Evolutionary conservation across 768 basidiomycete genomes (phyloP), one percentile per base, ranked within the genome.

Genomic region (Lentinus tigrinus): DNA sequence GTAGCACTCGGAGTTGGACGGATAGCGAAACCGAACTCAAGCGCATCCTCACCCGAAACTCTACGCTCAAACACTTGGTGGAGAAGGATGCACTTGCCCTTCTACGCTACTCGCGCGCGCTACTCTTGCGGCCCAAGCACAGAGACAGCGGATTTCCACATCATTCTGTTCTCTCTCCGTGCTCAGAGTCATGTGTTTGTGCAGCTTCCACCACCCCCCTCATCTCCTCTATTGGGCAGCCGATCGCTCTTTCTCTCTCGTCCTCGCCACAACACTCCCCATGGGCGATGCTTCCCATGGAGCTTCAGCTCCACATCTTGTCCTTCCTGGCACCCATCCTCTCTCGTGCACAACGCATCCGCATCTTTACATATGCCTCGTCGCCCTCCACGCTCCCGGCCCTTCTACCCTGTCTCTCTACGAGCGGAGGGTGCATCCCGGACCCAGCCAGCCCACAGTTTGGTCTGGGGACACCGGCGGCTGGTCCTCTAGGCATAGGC

Each of bases 251-350:
- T 9, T 31, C 55, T 24, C 27, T n/a, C 13, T 56, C 65, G 10
- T 24, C 46, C 19, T 28, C 51, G 3, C n/a, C 62, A 1, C 14
- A 52, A 9, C 28, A 11, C 8, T 58, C 66, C 4, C 68, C 74
- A 7, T 79, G 82, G 64, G 60, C 66, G 26, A 36, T 60, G n/a
- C 70, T 89, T 13, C 88, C 88, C 3, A 69, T 68, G 9, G 87
- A 89, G 67, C 71, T 89, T 7, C 79, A 81, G 54, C 77, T 82
- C 11, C 67, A 84, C 66, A 80, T 85, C 37, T 75, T 88, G 34
- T 79, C 83, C 13, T 80, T 81, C 63, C 69, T 86, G 21, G 81
- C 84, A 4, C 85, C 85, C 16, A 73, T 69, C 0, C 77, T 89
- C 49, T 86, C 86, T 17, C 66, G 77, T 19, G 69, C 72, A 2